Evolutionary conservation across 371 early-diverging fungal genomes (phyloP).

Genomic region (Dichotomocladium elegans): DNA sequence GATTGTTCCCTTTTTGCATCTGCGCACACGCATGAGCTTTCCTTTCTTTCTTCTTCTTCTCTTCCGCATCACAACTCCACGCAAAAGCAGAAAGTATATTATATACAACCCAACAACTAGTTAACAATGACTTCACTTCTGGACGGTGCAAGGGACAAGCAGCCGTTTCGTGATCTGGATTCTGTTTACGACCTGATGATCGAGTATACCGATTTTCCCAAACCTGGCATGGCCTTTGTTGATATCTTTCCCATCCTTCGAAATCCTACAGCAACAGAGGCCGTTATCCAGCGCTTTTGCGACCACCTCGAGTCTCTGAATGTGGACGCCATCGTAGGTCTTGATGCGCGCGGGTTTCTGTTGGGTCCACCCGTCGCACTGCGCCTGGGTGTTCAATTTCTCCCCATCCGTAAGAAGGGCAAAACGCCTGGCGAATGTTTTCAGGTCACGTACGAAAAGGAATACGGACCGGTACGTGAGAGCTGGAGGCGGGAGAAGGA

Average conservation of each 20-base stretch:
- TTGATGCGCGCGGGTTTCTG: constrained; percentile 6
- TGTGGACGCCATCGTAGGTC: constrained; percentile 4
- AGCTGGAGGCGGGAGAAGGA: background rate
- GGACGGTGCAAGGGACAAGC: background rate
- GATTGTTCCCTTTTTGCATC: too few species aligned
- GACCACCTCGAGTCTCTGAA: background rate
- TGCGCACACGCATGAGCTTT: too few species aligned
- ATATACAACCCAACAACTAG: too few species aligned
- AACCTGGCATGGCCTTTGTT: background rate
- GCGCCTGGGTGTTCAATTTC: background rate
- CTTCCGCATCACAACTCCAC: too few species aligned
- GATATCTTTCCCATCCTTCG: constrained; percentile 7
- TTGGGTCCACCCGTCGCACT: constrained; percentile 1
- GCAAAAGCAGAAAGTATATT: too few species aligned
- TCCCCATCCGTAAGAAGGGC: constrained; percentile 5
- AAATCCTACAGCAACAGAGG: background rate
- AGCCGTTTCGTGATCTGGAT: background rate
- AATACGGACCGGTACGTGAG: constrained; percentile 5
- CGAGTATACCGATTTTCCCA: constrained; percentile 1
- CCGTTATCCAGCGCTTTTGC: background rate
- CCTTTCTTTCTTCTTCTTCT: too few species aligned
- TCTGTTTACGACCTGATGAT: background rate
- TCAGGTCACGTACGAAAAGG: constrained; percentile 1
- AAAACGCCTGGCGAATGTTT: constrained; percentile 3
- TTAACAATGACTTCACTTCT: too few species aligned